Percentiles rank a stretch among this genome's conserved stretches.
Evolutionary conservation across 495 filamentous ascomycete genomes (phyloP).

Genomic region (Xylaria cubensis): DNA sequence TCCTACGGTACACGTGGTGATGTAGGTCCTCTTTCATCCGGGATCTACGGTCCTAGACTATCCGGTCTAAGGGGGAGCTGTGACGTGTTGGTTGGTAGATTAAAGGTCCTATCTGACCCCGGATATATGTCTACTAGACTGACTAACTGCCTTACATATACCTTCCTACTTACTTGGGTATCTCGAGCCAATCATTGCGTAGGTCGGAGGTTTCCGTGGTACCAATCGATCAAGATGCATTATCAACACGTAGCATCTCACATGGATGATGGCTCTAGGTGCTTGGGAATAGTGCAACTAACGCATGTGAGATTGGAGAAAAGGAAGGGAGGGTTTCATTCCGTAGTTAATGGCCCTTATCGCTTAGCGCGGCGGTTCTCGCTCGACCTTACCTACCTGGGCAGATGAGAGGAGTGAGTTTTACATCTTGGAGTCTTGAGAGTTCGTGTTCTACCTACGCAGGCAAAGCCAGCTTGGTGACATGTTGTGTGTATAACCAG

Average conservation of each 20-base stretch:
- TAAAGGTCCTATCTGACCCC: not conserved
- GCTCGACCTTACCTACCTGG: not conserved
- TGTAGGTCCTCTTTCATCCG: conserved; percentile 1
- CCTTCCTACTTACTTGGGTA: not conserved
- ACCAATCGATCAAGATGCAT: conserved; percentile 21
- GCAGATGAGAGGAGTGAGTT: not conserved
- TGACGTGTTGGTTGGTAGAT: conserved; percentile 1
- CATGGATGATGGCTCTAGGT: not conserved
- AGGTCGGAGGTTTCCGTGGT: not conserved
- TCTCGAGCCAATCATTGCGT: not conserved
- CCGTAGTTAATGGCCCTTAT: not conserved
- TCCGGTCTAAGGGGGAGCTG: not conserved
- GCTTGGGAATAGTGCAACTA: not conserved
- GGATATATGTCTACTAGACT: not conserved
- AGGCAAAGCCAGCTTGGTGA: not conserved
- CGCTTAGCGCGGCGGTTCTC: conserved; percentile 18
- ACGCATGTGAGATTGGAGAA: no score
- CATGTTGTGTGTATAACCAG: no score
- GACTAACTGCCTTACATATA: not conserved
- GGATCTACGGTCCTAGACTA: not conserved
- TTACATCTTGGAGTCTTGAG: not conserved
- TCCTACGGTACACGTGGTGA: not conserved
- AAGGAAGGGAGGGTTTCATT: no score
- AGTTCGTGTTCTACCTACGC: not conserved
- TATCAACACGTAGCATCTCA: conserved; percentile 22